These are phyloP conservation scores for Oenanthe sinensis DNA, from an alignment of 129 eudicot species.

Conservation along the genomic window DNA sequence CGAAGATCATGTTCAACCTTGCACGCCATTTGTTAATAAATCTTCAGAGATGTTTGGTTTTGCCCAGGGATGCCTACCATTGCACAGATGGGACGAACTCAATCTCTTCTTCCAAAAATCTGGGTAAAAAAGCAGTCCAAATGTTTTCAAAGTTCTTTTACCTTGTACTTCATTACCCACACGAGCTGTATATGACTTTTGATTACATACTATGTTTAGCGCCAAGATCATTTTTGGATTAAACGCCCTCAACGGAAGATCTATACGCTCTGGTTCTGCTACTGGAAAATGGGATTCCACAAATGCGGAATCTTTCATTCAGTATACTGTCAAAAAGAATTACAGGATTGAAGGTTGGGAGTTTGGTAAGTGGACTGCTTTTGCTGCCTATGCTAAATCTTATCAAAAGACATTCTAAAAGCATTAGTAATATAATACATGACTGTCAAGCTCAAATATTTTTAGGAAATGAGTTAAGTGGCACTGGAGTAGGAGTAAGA, in stretches of 20 bases:
- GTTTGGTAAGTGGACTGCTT: constrained; percentile 47
- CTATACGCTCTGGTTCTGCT: constrained; percentile 30
- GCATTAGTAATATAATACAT: neutral
- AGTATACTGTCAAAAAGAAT: constrained; percentile 66
- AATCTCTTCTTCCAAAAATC: constrained; percentile 54
- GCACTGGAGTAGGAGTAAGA: constrained; percentile 65
- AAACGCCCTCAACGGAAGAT: constrained; percentile 76
- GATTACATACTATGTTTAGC: constrained; percentile 27
- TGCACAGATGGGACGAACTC: constrained; percentile 83
- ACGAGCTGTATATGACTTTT: neutral
- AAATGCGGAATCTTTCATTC: constrained; percentile 70
- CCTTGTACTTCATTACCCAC: neutral
- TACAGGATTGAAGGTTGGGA: constrained; percentile 78
- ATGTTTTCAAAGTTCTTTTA: neutral
- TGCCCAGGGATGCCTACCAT: constrained; percentile 65
- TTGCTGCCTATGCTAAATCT: neutral
- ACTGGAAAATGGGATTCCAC: constrained; percentile 69
- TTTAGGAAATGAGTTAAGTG: constrained; percentile 81
- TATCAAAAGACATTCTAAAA: neutral
- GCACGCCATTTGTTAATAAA: constrained; percentile 35
- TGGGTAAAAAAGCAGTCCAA: constrained; percentile 34
- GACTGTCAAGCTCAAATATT: neutral
- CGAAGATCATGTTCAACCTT: constrained; percentile 37
- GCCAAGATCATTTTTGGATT: constrained; percentile 65
- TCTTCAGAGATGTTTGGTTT: constrained; percentile 42